Percentiles rank a stretch among this genome's conserved stretches.
Evolutionary conservation across 2,329 filamentous ascomycete genomes (phyloP).

Genomic region (Pseudocercospora pini-densiflorae): DNA sequence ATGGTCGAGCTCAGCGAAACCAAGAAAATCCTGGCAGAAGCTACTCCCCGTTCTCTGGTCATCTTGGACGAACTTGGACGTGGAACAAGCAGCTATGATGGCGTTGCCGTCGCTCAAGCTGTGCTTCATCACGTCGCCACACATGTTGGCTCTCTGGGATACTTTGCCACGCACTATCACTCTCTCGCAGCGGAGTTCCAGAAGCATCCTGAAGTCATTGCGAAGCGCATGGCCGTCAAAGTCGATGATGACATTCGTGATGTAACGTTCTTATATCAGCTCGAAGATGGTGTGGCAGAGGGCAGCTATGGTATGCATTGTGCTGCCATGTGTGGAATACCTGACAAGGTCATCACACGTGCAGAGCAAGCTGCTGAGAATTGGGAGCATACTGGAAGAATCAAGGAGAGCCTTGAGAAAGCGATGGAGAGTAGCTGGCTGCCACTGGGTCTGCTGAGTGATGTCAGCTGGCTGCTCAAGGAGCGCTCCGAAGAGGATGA

Average conservation of each 20-base stretch:
- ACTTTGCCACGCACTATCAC: constrained; percentile 98
- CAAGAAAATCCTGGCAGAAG: constrained; percentile 95
- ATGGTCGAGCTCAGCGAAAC: constrained; percentile 98
- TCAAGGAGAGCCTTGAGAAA: constrained; percentile 86
- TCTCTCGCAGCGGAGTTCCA: constrained; percentile 90
- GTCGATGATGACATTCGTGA: constrained; percentile 82
- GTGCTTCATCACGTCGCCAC: constrained; percentile 96
- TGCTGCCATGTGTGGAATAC: constrained; percentile 96
- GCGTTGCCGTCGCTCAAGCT: constrained; percentile 93
- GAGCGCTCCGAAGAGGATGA: constrained; percentile 49
- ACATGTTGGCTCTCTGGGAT: constrained; percentile 90
- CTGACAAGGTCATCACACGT: constrained; percentile 76
- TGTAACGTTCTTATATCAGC: constrained; percentile 96
- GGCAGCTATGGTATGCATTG: constrained; percentile 99
- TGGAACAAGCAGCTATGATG: constrained; percentile 93
- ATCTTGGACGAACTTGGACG: constrained; percentile 96
- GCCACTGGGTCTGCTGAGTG: constrained; percentile 83
- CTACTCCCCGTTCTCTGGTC: constrained; percentile 89
- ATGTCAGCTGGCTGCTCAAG: constrained; percentile 77
- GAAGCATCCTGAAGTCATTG: constrained; percentile 81
- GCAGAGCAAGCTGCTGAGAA: constrained; percentile 87
- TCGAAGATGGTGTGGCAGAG: constrained; percentile 92
- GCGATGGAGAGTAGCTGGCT: constrained; percentile 74
- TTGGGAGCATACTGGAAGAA: constrained; percentile 92
- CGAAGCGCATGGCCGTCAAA: constrained; percentile 91